A percentile compares a stretch with the other conserved stretches of the same genome.
Evolutionary conservation across 208 protist species (phyloP).

Genomic region (Trichomonas gallinae): DNA sequence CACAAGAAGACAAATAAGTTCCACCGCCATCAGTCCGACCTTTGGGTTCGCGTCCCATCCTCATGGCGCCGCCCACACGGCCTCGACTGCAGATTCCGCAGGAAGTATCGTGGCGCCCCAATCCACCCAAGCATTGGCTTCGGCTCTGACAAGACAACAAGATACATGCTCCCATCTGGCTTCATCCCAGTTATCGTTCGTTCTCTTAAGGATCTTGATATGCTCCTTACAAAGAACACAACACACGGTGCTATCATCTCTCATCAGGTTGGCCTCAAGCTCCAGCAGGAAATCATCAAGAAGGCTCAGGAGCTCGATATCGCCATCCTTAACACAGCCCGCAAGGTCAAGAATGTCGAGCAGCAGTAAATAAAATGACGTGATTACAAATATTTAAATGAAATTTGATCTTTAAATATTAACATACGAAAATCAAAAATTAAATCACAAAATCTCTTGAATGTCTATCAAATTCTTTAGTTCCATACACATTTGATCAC

Average conservation of each 20-base stretch:
- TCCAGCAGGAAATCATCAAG: constrained; percentile 81
- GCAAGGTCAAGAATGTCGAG: background rate
- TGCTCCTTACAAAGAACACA: constrained; percentile 95
- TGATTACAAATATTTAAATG: no score
- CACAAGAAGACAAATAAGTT: constrained; percentile 25
- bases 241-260: constrained; percentile 88
- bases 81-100: constrained; percentile 89
- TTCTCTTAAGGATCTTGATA: constrained; percentile 79
- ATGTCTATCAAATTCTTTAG: no score
- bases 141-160: constrained; percentile 79
- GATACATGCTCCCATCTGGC: constrained; percentile 78
- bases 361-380: background rate
- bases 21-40: constrained; percentile 30
- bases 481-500: no score
- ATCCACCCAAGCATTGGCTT: constrained; percentile 89
- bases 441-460: no score
- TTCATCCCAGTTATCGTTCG: constrained; percentile 83
- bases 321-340: constrained; percentile 59
- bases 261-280: constrained; percentile 72
- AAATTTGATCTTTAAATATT: no score
- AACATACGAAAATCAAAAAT: no score
- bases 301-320: constrained; percentile 89
- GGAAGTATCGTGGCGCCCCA: constrained; percentile 81
- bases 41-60: constrained; percentile 23
- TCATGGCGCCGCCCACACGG: constrained; percentile 86